Percentiles rank a stretch among this genome's conserved stretches.
phyloP scores from a whole-genome alignment of 78 protist species.

The Dictyostelium brefeldianum region DNA sequence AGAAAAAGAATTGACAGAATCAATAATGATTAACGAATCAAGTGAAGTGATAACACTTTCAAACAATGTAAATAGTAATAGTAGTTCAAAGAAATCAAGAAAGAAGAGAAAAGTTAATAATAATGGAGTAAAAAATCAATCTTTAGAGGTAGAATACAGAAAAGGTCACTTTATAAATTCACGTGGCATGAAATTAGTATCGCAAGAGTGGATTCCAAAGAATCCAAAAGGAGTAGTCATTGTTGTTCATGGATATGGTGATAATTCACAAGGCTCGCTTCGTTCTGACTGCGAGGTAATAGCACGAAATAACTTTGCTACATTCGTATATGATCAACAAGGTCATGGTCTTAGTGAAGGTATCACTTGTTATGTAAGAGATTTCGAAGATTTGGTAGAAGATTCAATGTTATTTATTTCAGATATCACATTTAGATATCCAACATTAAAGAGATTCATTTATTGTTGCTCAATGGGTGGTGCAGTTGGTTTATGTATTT shows the following conservation, averaged over 20 bases:
- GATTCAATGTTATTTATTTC: conserved; percentile 52
- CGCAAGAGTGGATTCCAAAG: conserved; percentile 65
- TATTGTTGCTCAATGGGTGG: conserved; percentile 60
- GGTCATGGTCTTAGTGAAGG: conserved; percentile 75
- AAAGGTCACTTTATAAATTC: conserved; percentile 52
- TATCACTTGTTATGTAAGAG: conserved; percentile 8
- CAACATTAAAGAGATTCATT: conserved; percentile 45
- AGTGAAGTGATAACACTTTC: neutral
- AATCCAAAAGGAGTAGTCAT: conserved; percentile 47
- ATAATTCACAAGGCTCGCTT: conserved; percentile 39
- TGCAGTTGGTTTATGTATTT: conserved; percentile 37
- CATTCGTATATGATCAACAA: conserved; percentile 66
- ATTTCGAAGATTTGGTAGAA: conserved; percentile 62
- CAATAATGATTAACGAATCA: neutral
- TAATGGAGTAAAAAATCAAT: neutral
- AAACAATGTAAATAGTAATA: neutral
- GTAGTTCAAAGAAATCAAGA: neutral
- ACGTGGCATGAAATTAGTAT: conserved; percentile 57
- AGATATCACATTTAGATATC: conserved; percentile 28
- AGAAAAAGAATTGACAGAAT: neutral
- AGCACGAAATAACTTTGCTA: conserved; percentile 29
- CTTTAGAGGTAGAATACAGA: conserved; percentile 9
- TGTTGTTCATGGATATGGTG: conserved; percentile 72
- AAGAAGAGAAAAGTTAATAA: neutral
- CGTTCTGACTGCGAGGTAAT: conserved; percentile 18